Conservation (phyloP, 495 filamentous ascomycete species). For the Aspergillus baeticus region DNA sequence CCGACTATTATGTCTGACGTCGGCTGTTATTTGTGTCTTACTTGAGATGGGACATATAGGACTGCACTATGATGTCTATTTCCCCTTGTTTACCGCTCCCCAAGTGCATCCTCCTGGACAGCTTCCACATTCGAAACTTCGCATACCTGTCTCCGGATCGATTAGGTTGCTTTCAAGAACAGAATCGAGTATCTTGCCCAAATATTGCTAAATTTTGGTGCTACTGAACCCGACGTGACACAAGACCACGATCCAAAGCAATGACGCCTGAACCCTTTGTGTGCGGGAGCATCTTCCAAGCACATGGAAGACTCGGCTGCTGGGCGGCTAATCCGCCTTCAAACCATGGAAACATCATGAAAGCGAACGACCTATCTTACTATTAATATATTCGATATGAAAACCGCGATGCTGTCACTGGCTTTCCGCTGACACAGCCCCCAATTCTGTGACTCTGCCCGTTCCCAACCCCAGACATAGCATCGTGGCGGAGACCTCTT, state of each 20-base stretch:
- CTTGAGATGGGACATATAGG: no score
- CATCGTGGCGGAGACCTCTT: neutral
- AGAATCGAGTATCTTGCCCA: neutral
- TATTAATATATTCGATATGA: slow-evolving; percentile 12
- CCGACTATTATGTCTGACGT: no score
- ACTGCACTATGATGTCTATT: no score
- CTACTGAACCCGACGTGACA: neutral
- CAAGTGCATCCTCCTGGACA: no score
- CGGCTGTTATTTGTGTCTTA: no score
- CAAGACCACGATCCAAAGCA: neutral
- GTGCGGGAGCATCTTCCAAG: neutral
- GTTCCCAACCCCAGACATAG: neutral
- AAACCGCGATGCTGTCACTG: neutral
- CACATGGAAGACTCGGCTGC: slow-evolving; percentile 4
- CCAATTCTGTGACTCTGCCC: slow-evolving; percentile 1
- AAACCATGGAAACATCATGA: slow-evolving; percentile 10
- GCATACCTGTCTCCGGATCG: no score
- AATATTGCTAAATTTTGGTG: no score
- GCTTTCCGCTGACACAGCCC: slow-evolving; percentile 14
- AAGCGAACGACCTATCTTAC: neutral
- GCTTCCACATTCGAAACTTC: neutral
- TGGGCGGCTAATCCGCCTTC: slow-evolving; percentile 14
- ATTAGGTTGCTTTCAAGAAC: neutral
- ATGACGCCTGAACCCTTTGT: neutral
- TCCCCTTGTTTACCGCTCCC: no score